Evolutionary conservation across 495 filamentous ascomycete species (phyloP).

Genomic region (Penicillium roqueforti): DNA sequence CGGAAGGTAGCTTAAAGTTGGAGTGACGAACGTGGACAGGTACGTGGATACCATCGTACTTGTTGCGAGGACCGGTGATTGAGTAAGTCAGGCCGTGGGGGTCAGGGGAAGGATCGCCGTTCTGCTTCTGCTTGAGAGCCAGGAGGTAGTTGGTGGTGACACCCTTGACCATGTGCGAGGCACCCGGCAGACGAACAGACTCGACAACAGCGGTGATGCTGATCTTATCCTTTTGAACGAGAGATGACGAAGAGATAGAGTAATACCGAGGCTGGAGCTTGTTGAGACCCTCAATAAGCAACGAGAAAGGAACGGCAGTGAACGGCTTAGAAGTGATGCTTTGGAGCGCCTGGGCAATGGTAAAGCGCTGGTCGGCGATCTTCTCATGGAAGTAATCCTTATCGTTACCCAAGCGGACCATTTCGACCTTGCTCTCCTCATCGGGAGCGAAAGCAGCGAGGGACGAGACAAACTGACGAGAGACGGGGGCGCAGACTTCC

Average conservation of each 20-base stretch:
- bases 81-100: slow-evolving; percentile 86
- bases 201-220: slow-evolving; percentile 96
- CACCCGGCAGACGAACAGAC: slow-evolving; percentile 69
- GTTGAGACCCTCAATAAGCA: slow-evolving; percentile 87
- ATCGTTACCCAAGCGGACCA: slow-evolving; percentile 82
- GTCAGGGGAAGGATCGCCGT: slow-evolving; percentile 80
- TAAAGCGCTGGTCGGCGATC: slow-evolving; percentile 76
- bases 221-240: slow-evolving; percentile 89
- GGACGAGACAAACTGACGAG: slow-evolving; percentile 87
- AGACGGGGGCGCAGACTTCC: slow-evolving; percentile 93
- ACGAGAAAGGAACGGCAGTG: slow-evolving; percentile 83
- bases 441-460: slow-evolving; percentile 88
- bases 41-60: slow-evolving; percentile 93
- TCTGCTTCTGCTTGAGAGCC: slow-evolving; percentile 95
- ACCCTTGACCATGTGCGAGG: slow-evolving; percentile 79
- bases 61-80: slow-evolving; percentile 87
- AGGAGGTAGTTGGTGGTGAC: slow-evolving; percentile 97
- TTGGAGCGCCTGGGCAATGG: slow-evolving; percentile 85
- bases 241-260: slow-evolving; percentile 95
- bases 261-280: slow-evolving; percentile 98
- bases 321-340: slow-evolving; percentile 70
- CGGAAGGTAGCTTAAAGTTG: slow-evolving; percentile 98
- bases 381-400: slow-evolving; percentile 95
- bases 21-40: slow-evolving; percentile 96
- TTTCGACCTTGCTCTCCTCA: slow-evolving; percentile 76